Conservation (phyloP, 177 flowering plant genomes). For the Vitis hybrid region DNA sequence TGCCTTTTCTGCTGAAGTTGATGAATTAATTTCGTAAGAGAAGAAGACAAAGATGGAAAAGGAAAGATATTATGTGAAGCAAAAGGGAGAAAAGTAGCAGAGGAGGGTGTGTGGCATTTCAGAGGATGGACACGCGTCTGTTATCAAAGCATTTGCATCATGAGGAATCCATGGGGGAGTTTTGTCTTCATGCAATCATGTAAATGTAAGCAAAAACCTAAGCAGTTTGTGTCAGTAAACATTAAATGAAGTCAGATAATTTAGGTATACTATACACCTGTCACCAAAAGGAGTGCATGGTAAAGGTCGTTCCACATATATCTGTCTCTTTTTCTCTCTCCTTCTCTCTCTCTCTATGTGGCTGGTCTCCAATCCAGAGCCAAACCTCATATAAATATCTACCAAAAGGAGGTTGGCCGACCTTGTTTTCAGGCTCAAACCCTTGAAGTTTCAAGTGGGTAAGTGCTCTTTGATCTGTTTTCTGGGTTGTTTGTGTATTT, state of each 20-base stretch:
- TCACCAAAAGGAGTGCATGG: slow-evolving; percentile 21
- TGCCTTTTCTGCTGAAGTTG: no score
- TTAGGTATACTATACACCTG: slow-evolving; percentile 29
- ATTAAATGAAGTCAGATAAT: slow-evolving; percentile 39
- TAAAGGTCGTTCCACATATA: slow-evolving; percentile 18
- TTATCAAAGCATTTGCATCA: slow-evolving; percentile 17
- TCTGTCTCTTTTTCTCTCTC: slow-evolving; percentile 6
- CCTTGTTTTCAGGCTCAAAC: slow-evolving; percentile 8
- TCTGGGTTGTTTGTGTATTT: background rate
- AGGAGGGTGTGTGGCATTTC: background rate
- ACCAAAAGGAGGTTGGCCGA: slow-evolving; percentile 5
- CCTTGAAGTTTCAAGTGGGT: slow-evolving; percentile 10
- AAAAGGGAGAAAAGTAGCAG: no score
- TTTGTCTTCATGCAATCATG: slow-evolving; percentile 15
- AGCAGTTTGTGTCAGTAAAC: slow-evolving; percentile 11
- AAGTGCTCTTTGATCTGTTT: slow-evolving; percentile 5
- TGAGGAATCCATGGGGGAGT: slow-evolving; percentile 26
- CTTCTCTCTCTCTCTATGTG: background rate
- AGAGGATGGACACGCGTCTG: slow-evolving; percentile 26
- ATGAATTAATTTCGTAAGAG: no score
- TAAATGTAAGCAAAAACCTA: background rate
- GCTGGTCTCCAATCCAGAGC: slow-evolving; percentile 1
- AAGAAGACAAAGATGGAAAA: no score
- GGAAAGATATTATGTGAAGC: no score
- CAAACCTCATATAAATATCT: slow-evolving; percentile 1